phyloP scores from a whole-genome alignment of 2,329 filamentous ascomycete species.

The Scytalidium sp. region DNA sequence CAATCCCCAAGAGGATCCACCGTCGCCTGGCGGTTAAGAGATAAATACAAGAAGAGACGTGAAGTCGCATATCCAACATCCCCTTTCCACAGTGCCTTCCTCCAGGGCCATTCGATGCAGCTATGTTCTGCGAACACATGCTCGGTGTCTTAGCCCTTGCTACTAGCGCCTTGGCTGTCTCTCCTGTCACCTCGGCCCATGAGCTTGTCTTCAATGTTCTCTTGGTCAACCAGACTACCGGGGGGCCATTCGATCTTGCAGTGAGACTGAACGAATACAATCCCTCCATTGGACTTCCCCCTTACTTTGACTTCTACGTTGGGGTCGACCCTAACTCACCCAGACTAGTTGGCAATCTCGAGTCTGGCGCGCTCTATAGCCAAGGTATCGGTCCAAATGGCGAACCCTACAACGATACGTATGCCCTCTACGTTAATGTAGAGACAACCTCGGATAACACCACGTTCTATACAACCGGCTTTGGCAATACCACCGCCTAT shows the following conservation, averaged over 20 bases:
- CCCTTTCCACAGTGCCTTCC: neutral
- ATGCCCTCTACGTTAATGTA: neutral
- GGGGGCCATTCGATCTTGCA: neutral
- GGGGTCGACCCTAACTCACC: neutral
- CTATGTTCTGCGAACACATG: neutral
- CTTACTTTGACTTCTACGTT: neutral
- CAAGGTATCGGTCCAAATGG: neutral
- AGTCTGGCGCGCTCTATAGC: neutral
- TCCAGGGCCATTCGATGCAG: neutral
- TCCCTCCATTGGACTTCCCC: neutral
- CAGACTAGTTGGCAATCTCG: neutral
- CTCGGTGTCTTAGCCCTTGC: neutral
- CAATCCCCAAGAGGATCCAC: neutral
- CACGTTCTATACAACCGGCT: neutral
- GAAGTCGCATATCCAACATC: neutral
- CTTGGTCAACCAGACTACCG: neutral
- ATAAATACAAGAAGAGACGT: neutral
- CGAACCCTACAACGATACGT: neutral
- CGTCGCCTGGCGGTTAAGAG: neutral
- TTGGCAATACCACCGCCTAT: neutral
- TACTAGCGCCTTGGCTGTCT: neutral
- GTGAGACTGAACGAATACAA: neutral
- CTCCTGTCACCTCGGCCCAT: neutral
- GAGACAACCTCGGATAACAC: neutral
- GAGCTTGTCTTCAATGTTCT: neutral